phyloP scores from a whole-genome alignment of 805 yeast species.

The Metschnikowia kofuensis region DNA sequence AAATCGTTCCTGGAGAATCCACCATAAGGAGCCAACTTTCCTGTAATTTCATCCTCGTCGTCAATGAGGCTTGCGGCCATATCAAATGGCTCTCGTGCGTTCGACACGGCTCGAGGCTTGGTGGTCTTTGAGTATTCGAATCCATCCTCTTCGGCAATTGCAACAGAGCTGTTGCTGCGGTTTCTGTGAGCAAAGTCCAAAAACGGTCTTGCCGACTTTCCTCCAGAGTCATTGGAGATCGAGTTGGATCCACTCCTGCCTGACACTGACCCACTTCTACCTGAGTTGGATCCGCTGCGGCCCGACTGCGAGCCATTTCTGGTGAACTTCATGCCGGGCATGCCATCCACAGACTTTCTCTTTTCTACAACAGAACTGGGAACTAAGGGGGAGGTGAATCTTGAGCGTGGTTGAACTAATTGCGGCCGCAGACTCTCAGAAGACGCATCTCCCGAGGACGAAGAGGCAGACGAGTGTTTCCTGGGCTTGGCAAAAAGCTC shows the following conservation, averaged over 20 bases:
- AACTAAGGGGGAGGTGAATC: constrained; percentile 26
- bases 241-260: constrained; percentile 5
- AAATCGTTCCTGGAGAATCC: constrained; percentile 68
- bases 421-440: constrained; percentile 29
- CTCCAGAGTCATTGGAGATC: neutral
- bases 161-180: constrained; percentile 29
- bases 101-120: constrained; percentile 3
- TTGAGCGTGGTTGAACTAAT: constrained; percentile 45
- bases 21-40: constrained; percentile 60
- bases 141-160: constrained; percentile 31
- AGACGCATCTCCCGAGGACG: constrained; percentile 21
- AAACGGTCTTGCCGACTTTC: constrained; percentile 8
- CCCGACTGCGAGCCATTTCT: constrained; percentile 21
- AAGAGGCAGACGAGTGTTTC: constrained; percentile 20
- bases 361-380: constrained; percentile 39
- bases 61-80: constrained; percentile 11
- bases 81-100: constrained; percentile 14
- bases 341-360: constrained; percentile 29
- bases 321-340: constrained; percentile 36
- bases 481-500: constrained; percentile 46
- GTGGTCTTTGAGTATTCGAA: constrained; percentile 2
- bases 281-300: constrained; percentile 19
- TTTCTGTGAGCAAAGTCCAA: constrained; percentile 21
- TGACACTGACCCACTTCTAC: constrained; percentile 9
- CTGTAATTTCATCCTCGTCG: constrained; percentile 14